Evolutionary conservation across 108 stramenopile genomes (phyloP), one percentile per base, ranked within the genome.

Genomic region (Cyclotella sp.): DNA sequence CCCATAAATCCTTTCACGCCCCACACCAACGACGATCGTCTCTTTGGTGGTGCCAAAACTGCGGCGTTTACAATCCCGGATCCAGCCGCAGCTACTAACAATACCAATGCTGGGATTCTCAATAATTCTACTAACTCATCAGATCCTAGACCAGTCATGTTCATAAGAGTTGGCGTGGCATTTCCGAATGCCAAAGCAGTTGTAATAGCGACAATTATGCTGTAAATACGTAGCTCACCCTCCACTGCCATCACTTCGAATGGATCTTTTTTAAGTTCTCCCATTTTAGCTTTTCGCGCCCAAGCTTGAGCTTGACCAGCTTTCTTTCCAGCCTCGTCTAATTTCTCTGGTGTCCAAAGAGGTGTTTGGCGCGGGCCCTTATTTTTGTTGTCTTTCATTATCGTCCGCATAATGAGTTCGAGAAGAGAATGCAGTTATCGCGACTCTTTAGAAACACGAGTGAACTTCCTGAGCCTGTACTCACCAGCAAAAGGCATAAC

Each of bases 211-310:
- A 79, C 82, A 22, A 79, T 39, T 8, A 90, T 68, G 41, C 82
- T 76, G 74, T 90, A 94, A 4, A 81, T 12, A 34, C 83, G 73
- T 52, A 88, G 73, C 40, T 63, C 64, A 22, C 79, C 73, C n/a
- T 80, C 75, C 28, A 92, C 70, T 55, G 84, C 83, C 54, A 91
- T 65, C 21, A 68, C 21, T 73, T 92, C 93, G 59, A 62, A 76
- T 44, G 88, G 87, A 75, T 94, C 93, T 34, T 84, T 85, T 45
- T 89, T 86, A 21, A 94, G 84, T 76, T 86, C 85, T 47, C 90
- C 91, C 61, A 80, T 63, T 43, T 68, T 67, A 44, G 93, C 87
- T 64, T 81, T 86, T 11, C 88, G 82, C 54, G 90, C 93, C 93
- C 93, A 94, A 12, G 75, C 85, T 43, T 78, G 73, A 11, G 90